A percentile compares a stretch with the other conserved stretches of the same genome.
phyloP scores from a whole-genome alignment of 139 green algal species.

The Chlorella sp. region DNA sequence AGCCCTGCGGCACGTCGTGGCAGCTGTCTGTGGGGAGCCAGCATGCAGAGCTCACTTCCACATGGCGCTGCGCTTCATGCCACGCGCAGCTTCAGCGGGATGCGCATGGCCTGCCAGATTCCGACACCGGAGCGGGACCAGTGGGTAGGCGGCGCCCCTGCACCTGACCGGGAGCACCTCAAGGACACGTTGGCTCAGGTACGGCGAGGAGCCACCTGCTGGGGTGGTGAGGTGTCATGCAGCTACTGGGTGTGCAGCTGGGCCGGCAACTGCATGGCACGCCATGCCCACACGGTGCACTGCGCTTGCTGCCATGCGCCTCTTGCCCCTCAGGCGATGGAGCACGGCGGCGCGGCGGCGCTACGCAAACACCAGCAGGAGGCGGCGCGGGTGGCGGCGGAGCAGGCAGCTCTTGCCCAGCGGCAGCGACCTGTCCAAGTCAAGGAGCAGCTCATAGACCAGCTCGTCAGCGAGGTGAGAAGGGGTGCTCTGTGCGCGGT shows the following conservation, averaged over 20 bases:
- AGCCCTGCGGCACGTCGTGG: no score
- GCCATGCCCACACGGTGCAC: no score
- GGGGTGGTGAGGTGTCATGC: no score
- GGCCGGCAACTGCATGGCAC: no score
- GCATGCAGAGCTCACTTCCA: no score
- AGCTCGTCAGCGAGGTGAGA: not conserved
- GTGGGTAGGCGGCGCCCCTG: not conserved
- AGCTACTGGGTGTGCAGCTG: no score
- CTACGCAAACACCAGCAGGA: not conserved
- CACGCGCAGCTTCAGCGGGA: not conserved
- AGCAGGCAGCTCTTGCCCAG: not conserved
- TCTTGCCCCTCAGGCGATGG: slow-evolving; percentile 3
- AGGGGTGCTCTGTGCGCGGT: not conserved
- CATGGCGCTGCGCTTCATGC: not conserved
- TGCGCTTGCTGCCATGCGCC: no score
- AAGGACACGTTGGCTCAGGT: not conserved
- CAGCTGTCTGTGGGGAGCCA: no score
- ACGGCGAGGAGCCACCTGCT: no score
- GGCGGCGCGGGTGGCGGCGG: not conserved
- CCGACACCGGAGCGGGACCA: not conserved
- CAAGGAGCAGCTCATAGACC: not conserved
- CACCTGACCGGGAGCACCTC: not conserved
- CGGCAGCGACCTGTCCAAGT: not conserved
- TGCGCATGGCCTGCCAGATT: not conserved
- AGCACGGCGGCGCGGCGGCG: not conserved